These are phyloP conservation scores for Plasmodium chabaudi DNA, from an alignment of 169 alveolate genomes.

Conservation along the genomic window DNA sequence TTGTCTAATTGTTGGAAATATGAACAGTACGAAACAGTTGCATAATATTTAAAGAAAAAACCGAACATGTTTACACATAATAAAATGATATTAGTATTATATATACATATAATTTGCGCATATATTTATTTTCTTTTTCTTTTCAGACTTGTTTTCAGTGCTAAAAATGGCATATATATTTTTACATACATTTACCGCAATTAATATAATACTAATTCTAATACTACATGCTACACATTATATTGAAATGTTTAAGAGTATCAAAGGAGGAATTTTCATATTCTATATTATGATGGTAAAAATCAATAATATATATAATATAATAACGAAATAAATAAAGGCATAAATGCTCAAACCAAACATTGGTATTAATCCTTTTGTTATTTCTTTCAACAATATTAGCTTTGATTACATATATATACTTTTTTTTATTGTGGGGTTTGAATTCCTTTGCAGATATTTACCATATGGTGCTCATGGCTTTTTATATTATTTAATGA, in stretches of 20 bases:
- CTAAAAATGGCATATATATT: conserved; percentile 35
- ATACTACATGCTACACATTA: conserved; percentile 39
- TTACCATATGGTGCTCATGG: conserved; percentile 68
- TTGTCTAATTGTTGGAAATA: conserved; percentile 57
- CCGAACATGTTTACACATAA: background rate
- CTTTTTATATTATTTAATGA: conserved; percentile 61
- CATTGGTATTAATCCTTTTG: no score
- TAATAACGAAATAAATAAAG: no score
- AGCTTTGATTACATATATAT: background rate
- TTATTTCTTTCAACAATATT: no score
- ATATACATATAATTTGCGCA: background rate
- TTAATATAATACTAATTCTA: conserved; percentile 31
- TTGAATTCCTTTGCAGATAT: conserved; percentile 5
- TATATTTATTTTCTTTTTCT: conserved; percentile 10
- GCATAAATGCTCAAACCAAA: no score
- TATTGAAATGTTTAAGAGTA: conserved; percentile 27
- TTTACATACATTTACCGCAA: conserved; percentile 46
- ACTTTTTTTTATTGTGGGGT: background rate
- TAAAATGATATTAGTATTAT: background rate
- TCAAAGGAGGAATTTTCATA: conserved; percentile 12
- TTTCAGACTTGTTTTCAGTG: conserved; percentile 31
- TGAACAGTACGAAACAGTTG: conserved; percentile 28
- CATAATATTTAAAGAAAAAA: background rate
- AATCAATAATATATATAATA: no score
- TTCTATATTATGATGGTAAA: no score